Evolutionary conservation across 2,329 filamentous ascomycete genomes (phyloP), one percentile per base, ranked within the genome.

Genomic region (Aspergillus pseudotamarii): DNA sequence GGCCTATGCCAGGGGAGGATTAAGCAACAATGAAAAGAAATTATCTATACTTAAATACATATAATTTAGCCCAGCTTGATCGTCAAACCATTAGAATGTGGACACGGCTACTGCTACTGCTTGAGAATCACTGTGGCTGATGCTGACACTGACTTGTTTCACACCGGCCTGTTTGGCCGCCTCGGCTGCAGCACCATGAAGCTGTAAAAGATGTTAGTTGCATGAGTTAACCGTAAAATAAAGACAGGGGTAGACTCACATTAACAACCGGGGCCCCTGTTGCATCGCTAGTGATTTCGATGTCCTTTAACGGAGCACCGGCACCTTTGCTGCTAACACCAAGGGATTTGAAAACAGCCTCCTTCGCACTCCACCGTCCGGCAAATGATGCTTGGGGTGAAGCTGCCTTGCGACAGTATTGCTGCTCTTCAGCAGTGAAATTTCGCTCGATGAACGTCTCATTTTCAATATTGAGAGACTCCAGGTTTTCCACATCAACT

Each of bases 341-440:
- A 16, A 99, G 85, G 43, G 92, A 93, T 87, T 99, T 99, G 86
- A 99, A 99, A 0, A 99, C 94, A 32, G 95, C 95, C 60, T 99
- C 95, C 84, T 99, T 99, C 41, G 95, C 95, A 73, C 91, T 94
- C 95, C 95, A 99, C 70, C 93, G 89, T 57, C 95, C 95, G 6
- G 94, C 93, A 80, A 97, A 99, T 58, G 93, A 96, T 69, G 94
- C 92, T 75, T 93, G 92, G 1, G 93, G 91, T 75, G 87, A 90
- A 6, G 93, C 82, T 19, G 92, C 90, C 74, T 90, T 88, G 67
- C 85, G 85, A 84, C 96, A 99, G 83, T 99, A 98, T 34, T 86
- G 85, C 71, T 94, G 91, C 81, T 99, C 95, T 57, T 85, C 82
- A 19, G 84, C 79, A 0, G 95, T 98, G 80, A 99, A 99, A 82